Percentiles rank a stretch among this genome's conserved stretches.
These are phyloP conservation scores for Sugiyamaella paludigena DNA, from an alignment of 1,139 yeast species.

Conservation along the genomic window DNA sequence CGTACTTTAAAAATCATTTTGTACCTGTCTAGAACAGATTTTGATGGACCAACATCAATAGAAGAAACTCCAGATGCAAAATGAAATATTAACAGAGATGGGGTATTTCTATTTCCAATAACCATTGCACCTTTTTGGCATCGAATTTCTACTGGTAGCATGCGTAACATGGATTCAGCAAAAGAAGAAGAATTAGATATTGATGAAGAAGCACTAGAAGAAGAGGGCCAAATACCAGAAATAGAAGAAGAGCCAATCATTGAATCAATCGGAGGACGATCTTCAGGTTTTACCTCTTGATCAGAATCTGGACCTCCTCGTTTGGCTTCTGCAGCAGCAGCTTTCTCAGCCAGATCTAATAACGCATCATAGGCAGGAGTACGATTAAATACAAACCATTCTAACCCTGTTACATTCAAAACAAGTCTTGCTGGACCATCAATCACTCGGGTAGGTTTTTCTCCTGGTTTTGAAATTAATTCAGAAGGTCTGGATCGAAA, in stretches of 20 bases:
- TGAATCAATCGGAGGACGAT: neutral
- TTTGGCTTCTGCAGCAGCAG: neutral
- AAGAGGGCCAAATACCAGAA: neutral
- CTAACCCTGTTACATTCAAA: conserved; percentile 70
- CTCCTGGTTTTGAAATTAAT: conserved; percentile 7
- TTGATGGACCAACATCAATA: conserved; percentile 56
- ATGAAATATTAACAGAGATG: conserved; percentile 65
- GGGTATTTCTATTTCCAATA: conserved; percentile 75
- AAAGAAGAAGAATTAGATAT: neutral
- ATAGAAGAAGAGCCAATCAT: neutral
- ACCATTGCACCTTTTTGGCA: conserved; percentile 72
- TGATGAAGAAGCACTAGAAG: conserved; percentile 2
- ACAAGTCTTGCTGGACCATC: conserved; percentile 56
- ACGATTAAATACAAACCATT: conserved; percentile 76
- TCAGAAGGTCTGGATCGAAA: conserved; percentile 35
- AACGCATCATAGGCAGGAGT: conserved; percentile 72
- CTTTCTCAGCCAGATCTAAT: conserved; percentile 35
- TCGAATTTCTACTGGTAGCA: conserved; percentile 57
- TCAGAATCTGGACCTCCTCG: neutral
- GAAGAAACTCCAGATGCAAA: conserved; percentile 56
- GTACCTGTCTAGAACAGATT: conserved; percentile 54
- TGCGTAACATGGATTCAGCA: conserved; percentile 39
- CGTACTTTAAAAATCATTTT: conserved; percentile 46
- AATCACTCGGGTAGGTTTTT: too few relatives aligned
- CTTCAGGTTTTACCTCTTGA: neutral